A percentile compares a stretch with the other conserved stretches of the same genome.
Evolutionary conservation across 805 yeast species (phyloP).

Genomic region (Teunomyces pallodes): DNA sequence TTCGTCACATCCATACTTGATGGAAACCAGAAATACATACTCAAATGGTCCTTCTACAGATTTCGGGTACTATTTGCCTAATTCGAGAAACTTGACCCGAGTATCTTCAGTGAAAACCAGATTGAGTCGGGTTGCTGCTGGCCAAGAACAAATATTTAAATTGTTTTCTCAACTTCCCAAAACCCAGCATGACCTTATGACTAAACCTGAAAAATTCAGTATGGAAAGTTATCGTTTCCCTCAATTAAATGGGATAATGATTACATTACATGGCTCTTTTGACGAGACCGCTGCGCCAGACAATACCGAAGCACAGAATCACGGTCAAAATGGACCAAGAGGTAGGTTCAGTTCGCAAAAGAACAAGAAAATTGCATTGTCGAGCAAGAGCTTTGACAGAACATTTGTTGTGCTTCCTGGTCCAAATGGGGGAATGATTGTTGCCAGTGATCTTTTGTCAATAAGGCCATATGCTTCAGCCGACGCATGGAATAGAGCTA

Average conservation of each 20-base stretch:
- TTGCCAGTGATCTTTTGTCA: conserved; percentile 81
- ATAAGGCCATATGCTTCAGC: conserved; percentile 58
- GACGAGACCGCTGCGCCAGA: conserved; percentile 65
- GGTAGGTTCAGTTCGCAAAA: conserved; percentile 16
- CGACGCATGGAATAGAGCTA: conserved; percentile 51
- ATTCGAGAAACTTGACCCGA: conserved; percentile 73
- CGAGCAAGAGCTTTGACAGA: conserved; percentile 81
- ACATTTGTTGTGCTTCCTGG: conserved; percentile 74
- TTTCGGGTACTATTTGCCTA: conserved; percentile 67
- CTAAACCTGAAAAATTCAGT: conserved; percentile 64
- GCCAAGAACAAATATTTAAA: conserved; percentile 63
- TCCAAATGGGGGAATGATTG: conserved; percentile 65
- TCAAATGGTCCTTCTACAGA: conserved; percentile 12
- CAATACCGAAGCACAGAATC: conserved; percentile 19
- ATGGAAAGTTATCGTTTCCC: conserved; percentile 76
- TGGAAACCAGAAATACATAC: conserved; percentile 10
- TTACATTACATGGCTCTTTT: conserved; percentile 81
- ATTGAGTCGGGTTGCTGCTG: conserved; percentile 57
- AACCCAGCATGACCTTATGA: conserved; percentile 66
- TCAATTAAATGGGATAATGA: conserved; percentile 71
- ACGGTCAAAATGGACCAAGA: conserved; percentile 8
- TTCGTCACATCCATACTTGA: conserved; percentile 57
- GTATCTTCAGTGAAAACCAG: conserved; percentile 57
- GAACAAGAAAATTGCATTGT: conserved; percentile 37
- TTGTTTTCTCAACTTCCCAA: conserved; percentile 71